These are phyloP conservation scores for Phlebiopsis flavidoalba DNA, from an alignment of 768 basidiomycete species.

Conservation along the genomic window DNA sequence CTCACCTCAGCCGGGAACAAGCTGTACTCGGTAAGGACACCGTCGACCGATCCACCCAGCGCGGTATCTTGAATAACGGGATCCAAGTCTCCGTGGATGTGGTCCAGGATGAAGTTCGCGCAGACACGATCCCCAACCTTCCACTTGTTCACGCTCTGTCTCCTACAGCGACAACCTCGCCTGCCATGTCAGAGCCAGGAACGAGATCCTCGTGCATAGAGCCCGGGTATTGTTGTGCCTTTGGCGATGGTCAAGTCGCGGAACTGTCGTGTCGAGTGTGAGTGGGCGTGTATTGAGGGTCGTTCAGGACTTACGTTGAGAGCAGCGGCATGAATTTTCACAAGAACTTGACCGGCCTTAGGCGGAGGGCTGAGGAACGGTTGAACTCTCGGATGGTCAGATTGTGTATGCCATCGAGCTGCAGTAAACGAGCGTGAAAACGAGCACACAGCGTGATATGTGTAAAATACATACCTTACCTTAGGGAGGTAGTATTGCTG, in stretches of 20 bases:
- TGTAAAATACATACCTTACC: neutral
- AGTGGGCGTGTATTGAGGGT: neutral
- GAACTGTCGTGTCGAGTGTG: conserved; percentile 29
- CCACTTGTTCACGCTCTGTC: conserved; percentile 39
- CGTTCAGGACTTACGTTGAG: conserved; percentile 29
- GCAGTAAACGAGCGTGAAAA: neutral
- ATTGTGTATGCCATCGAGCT: conserved; percentile 25
- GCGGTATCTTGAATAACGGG: conserved; percentile 29
- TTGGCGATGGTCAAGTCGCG: conserved; percentile 22
- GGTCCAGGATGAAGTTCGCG: conserved; percentile 46
- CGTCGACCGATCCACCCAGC: conserved; percentile 45
- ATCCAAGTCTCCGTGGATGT: conserved; percentile 40
- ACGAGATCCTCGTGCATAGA: conserved; percentile 4
- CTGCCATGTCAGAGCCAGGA: conserved; percentile 46
- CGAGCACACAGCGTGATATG: neutral
- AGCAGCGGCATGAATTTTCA: conserved; percentile 54
- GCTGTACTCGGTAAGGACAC: conserved; percentile 50
- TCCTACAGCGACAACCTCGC: conserved; percentile 47
- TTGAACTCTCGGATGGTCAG: conserved; percentile 22
- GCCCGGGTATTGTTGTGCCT: neutral
- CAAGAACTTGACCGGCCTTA: conserved; percentile 44
- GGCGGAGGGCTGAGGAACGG: conserved; percentile 25
- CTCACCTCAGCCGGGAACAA: conserved; percentile 42
- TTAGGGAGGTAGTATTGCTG: conserved; percentile 12
- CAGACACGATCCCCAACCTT: conserved; percentile 52